Base-by-base conservation (phyloP, 1,284 basidiomycete species). In the Leccinum pachyderme region DNA sequence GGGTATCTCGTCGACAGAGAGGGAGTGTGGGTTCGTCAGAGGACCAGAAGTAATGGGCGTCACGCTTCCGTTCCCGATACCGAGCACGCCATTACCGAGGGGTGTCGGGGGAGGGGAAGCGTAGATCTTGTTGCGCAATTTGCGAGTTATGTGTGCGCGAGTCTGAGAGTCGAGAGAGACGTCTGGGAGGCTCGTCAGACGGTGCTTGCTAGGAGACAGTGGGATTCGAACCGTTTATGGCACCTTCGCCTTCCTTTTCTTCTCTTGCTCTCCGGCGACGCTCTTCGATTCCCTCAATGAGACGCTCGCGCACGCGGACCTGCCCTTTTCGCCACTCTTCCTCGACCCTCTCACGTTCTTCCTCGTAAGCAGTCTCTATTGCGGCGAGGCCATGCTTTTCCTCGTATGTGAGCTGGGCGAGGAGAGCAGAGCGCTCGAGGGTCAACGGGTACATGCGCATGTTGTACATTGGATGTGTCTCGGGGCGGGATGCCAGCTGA, bases 221-320 rank as follows among this genome's bases (percentile, higher is more conserved):
- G 31, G 54, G 53, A 37, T 37, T 58, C 81, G 54, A 54, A 84
- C 82, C 85, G 52, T 81, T 83, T 51, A 81, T 76, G 24, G 80
- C 82, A 27, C 87, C 87, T 61, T 91, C 88, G 51, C 87, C 86
- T 57, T 91, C 88, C 64, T 91, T 91, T 73, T 91, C 88, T 59
- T 92, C 89, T 55, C 89, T 76, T 27, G 89, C 89, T 54, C 86
- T 74, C 59, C 83, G 75, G 54, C 89, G 73, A 28, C 89, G 77
- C 63, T 92, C 89, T 68, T 91, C 89, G 60, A 91, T 87, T 18
- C 89, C 87, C 64, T 91, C 89, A n/a, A 91, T 70, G 49, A 92
- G 73, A 22, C 89, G 75, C 64, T 90, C 87, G 22, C 85, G 74
- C 15, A 92, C 83, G 28, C 84, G 74, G 29, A 87, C 86, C 45